Evolutionary conservation across 2,329 filamentous ascomycete species (phyloP), one percentile per base, ranked within the genome.

Genomic region (Clonostachys rhizophaga): DNA sequence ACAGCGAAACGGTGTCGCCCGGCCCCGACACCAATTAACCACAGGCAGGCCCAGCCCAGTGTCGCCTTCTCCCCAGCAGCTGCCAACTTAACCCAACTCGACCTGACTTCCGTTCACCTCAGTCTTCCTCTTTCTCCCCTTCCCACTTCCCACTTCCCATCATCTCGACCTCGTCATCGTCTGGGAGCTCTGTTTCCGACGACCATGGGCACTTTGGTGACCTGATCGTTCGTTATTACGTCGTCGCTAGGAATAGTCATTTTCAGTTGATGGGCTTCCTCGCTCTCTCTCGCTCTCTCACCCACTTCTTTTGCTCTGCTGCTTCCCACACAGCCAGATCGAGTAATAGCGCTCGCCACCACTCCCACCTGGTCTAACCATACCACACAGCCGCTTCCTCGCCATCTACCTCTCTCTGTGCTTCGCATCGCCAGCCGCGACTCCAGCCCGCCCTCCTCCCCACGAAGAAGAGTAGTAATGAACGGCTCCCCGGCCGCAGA

Each of bases 161-260:
- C 24, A 16, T 41, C 36, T 13, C 37, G 16, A 10, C 39, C 37
- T 41, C 20, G 24, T 30, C 24, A 30, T 30, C 24, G 24, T 30
- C 36, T 39, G 36, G 36, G 10, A 39, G 14, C 14, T 39, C 36
- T 18, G 36, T 39, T 39, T 18, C 44, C 18, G 44, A 40, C 34
- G 18, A 45, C 20, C 44, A 46, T 46, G 44, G 44, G 44, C 44
- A 42, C 37, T 17, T 34, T 41, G 7, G 44, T 34, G 37, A 30
- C 37, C 44, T 41, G 30, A 41, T 24, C 44, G 18, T 41, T 46
- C 44, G 37, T 46, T 46, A 46, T 35, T 46, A 33, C 17, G 42
- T 13, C 36, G 36, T 18, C 36, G 17, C 17, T 39, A 18, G 36
- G 36, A 18, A 39, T 39, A 39, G 36, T 18, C 36, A 18, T 39